Percentiles rank a stretch among this genome's conserved stretches.
Evolutionary conservation across 2,329 filamentous ascomycete genomes (phyloP).

Genomic region (Tolypocladium guangdongense): DNA sequence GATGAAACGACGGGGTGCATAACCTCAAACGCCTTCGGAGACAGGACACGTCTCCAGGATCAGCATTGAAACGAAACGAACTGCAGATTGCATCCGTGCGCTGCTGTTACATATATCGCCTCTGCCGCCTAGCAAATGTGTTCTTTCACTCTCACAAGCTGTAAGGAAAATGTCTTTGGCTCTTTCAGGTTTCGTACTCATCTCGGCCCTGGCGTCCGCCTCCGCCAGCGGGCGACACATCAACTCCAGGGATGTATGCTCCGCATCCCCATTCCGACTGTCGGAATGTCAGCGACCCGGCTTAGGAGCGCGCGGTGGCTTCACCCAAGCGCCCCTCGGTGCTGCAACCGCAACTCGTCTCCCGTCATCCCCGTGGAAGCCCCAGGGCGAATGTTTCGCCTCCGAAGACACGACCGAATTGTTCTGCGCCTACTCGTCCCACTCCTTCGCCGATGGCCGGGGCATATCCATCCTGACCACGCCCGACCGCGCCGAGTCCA

Average conservation of each 20-base stretch:
- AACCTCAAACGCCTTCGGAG: not conserved
- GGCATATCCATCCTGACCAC: constrained; percentile 29
- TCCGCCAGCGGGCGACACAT: not conserved
- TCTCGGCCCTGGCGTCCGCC: not conserved
- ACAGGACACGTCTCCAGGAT: not conserved
- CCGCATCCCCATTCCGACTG: not conserved
- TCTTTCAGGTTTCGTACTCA: not conserved
- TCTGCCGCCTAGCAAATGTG: too few relatives aligned
- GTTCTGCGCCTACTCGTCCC: constrained; percentile 23
- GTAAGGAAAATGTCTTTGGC: not conserved
- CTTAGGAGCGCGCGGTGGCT: not conserved
- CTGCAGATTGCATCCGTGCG: not conserved
- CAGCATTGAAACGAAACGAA: not conserved
- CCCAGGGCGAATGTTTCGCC: not conserved
- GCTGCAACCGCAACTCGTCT: not conserved
- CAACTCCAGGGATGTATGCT: not conserved
- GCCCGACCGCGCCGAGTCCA: constrained; percentile 16
- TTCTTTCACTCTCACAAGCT: not conserved
- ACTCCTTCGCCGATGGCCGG: constrained; percentile 21
- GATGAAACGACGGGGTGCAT: not conserved
- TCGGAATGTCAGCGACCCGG: not conserved
- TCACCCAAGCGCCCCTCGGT: not conserved
- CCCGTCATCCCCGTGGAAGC: not conserved
- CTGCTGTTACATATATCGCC: not conserved
- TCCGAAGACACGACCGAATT: not conserved